These are phyloP conservation scores for Eucalyptus curtisii DNA, from an alignment of 345 rosid genomes.

Conservation along the genomic window DNA sequence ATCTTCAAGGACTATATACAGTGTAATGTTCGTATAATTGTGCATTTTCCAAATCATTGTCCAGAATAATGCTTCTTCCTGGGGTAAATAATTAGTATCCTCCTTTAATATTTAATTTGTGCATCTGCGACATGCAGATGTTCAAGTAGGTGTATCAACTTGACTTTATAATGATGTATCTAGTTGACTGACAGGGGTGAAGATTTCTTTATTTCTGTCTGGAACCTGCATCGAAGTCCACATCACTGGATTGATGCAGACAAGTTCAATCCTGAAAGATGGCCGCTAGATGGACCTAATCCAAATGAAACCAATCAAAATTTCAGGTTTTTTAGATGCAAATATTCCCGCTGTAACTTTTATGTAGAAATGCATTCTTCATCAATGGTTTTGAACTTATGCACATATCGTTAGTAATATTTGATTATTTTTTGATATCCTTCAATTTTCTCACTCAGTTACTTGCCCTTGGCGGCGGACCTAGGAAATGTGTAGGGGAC, in stretches of 20 bases:
- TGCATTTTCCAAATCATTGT: neutral
- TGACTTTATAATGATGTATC: neutral
- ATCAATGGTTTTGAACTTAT: neutral
- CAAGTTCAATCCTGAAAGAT: constrained; percentile 90
- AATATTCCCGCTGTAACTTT: neutral
- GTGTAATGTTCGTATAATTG: neutral
- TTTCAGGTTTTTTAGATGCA: constrained; percentile 37
- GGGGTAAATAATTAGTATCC: neutral
- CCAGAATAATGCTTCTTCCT: neutral
- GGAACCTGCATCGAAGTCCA: constrained; percentile 93
- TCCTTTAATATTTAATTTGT: neutral
- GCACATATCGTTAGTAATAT: neutral
- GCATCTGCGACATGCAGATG: neutral
- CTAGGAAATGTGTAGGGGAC: constrained; percentile 89
- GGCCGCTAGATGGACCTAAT: constrained; percentile 93
- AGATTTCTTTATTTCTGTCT: constrained; percentile 83
- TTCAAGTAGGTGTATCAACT: neutral
- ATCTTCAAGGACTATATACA: neutral
- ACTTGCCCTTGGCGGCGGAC: constrained; percentile 99
- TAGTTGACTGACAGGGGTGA: constrained; percentile 41
- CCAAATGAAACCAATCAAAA: constrained; percentile 96
- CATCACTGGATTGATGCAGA: constrained; percentile 65
- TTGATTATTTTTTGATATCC: neutral
- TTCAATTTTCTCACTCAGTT: constrained; percentile 25
- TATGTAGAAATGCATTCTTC: neutral